These are phyloP conservation scores for Persicaria tinctoria DNA, from an alignment of 148 eudicot genomes.

Conservation along the genomic window DNA sequence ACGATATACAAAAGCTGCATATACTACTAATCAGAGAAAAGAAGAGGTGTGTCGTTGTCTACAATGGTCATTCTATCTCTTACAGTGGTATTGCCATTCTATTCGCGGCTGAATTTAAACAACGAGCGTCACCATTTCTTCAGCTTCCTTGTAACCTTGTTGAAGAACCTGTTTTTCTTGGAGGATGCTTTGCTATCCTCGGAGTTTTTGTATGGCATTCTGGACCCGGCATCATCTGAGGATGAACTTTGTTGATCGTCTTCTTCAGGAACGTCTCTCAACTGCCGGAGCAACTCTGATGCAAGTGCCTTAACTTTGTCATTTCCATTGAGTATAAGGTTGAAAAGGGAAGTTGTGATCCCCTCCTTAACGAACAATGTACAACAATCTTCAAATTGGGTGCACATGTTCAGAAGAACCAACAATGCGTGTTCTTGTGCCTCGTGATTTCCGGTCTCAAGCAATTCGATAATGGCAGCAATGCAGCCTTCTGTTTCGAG, in stretches of 20 bases:
- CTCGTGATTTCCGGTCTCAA: slow-evolving; percentile 36
- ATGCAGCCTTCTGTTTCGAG: slow-evolving; percentile 71
- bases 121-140: too few relatives aligned
- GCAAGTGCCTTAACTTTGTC: slow-evolving; percentile 53
- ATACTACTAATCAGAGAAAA: too few relatives aligned
- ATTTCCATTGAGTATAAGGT: slow-evolving; percentile 42
- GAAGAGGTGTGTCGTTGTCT: too few relatives aligned
- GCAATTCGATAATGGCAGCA: slow-evolving; percentile 44
- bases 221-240: neutral
- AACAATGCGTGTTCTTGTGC: slow-evolving; percentile 58
- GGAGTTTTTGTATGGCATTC: too few relatives aligned
- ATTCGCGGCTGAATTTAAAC: too few relatives aligned
- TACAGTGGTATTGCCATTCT: too few relatives aligned
- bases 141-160: too few relatives aligned
- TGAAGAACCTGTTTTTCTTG: too few relatives aligned
- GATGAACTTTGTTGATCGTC: neutral
- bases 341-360: slow-evolving; percentile 41
- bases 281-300: slow-evolving; percentile 44
- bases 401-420: slow-evolving; percentile 54
- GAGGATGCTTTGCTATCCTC: too few relatives aligned
- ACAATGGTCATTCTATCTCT: neutral
- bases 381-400: slow-evolving; percentile 42
- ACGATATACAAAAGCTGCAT: too few relatives aligned
- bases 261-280: slow-evolving; percentile 26
- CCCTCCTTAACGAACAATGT: slow-evolving; percentile 62